These are phyloP conservation scores for Fistulinella staudtii DNA, from an alignment of 1,284 basidiomycete species.

Conservation along the genomic window DNA sequence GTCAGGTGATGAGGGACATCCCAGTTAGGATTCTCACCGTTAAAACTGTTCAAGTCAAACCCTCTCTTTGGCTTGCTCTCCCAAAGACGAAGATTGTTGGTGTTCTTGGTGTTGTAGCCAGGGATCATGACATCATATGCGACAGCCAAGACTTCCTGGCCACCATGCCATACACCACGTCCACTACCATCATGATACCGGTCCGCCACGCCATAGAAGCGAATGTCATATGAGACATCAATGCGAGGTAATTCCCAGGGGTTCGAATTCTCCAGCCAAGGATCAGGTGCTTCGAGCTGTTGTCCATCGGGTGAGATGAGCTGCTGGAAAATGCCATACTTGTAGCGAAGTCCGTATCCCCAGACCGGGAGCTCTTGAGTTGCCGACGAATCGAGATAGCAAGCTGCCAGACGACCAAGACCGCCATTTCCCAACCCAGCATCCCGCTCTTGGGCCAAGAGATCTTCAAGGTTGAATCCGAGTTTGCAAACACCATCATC, in stretches of 20 bases:
- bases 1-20: not conserved
- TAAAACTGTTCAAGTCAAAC: constrained; percentile 91
- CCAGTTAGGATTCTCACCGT: constrained; percentile 47
- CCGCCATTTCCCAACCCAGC: constrained; percentile 88
- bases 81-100: constrained; percentile 78
- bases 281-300: constrained; percentile 89
- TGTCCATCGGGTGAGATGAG: constrained; percentile 80
- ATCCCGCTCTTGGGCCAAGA: constrained; percentile 84
- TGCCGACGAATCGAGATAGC: constrained; percentile 84
- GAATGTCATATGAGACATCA: constrained; percentile 76
- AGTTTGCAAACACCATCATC: constrained; percentile 64
- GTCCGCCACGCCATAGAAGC: constrained; percentile 84
- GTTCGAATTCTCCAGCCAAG: constrained; percentile 86
- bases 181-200: constrained; percentile 56
- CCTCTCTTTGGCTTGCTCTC: constrained; percentile 87
- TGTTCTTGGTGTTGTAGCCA: constrained; percentile 74
- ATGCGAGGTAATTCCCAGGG: constrained; percentile 87
- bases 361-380: constrained; percentile 81
- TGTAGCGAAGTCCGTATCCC: constrained; percentile 87
- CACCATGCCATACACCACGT: constrained; percentile 78
- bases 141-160: constrained; percentile 86
- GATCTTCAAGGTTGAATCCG: constrained; percentile 84
- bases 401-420: constrained; percentile 88
- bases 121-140: constrained; percentile 92
- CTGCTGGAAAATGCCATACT: constrained; percentile 95